These are phyloP conservation scores for Nannizziopsis barbatae DNA, from an alignment of 2,329 filamentous ascomycete genomes.

Conservation along the genomic window DNA sequence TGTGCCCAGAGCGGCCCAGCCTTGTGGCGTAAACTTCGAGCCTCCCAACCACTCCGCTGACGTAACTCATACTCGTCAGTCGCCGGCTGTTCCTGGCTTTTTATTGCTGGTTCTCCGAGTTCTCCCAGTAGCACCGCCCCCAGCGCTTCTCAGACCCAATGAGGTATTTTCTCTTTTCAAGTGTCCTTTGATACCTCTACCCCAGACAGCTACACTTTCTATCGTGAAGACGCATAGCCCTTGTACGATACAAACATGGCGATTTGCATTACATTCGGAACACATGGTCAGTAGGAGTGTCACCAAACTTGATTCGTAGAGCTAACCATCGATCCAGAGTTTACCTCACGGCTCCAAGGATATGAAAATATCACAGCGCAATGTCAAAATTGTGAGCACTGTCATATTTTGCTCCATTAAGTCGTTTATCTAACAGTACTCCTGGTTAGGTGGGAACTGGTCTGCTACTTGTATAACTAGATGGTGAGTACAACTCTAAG, in stretches of 20 bases:
- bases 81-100: neutral
- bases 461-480: slow-evolving; percentile 25
- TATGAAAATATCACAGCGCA: slow-evolving; percentile 29
- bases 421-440: neutral
- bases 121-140: neutral
- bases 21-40: neutral
- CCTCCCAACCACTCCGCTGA: neutral
- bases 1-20: neutral
- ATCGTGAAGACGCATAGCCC: too few relatives aligned
- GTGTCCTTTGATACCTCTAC: too few relatives aligned
- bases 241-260: slow-evolving; percentile 14
- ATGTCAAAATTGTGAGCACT: slow-evolving; percentile 25
- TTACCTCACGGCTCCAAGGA: slow-evolving; percentile 25
- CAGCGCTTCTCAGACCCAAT: too few relatives aligned
- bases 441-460: slow-evolving; percentile 25
- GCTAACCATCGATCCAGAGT: slow-evolving; percentile 20
- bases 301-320: neutral
- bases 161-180: too few relatives aligned
- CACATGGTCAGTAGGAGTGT: slow-evolving; percentile 16
- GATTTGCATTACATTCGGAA: slow-evolving; percentile 24
- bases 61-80: neutral
- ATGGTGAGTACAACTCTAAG: slow-evolving; percentile 18
- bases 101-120: neutral
- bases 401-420: neutral
- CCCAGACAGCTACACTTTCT: too few relatives aligned